These are phyloP conservation scores for Globisporangium takayamanum DNA, from an alignment of 352 stramenopile genomes.

Conservation along the genomic window DNA sequence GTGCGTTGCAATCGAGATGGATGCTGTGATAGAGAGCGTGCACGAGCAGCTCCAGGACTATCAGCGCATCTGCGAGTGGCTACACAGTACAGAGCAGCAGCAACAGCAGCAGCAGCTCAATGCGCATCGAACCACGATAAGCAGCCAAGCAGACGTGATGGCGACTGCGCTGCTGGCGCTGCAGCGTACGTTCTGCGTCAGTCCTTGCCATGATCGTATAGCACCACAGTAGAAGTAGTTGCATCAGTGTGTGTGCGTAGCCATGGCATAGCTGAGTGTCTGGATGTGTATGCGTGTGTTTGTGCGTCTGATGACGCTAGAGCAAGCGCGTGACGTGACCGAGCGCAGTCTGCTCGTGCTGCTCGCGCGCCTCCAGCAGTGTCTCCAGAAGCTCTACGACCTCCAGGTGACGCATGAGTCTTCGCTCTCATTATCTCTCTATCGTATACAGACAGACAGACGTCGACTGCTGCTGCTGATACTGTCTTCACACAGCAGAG, in stretches of 20 bases:
- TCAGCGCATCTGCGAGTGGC: constrained; percentile 11
- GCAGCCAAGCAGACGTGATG: constrained; percentile 3
- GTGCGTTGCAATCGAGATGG: constrained; percentile 26
- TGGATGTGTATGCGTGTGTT: not conserved
- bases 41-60: constrained; percentile 32
- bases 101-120: not conserved
- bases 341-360: constrained; percentile 13
- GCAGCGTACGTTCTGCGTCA: constrained; percentile 15
- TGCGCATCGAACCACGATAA: not conserved
- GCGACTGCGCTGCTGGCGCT: constrained; percentile 24
- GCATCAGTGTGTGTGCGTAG: not conserved
- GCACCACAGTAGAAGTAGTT: not conserved
- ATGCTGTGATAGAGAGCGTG: constrained; percentile 20
- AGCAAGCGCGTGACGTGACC: constrained; percentile 8
- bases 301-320: not conserved
- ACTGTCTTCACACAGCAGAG: too few relatives aligned
- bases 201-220: too few relatives aligned
- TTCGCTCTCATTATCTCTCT: too few relatives aligned
- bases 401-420: constrained; percentile 12
- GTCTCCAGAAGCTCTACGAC: constrained; percentile 13
- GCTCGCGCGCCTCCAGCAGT: constrained; percentile 12
- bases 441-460: too few relatives aligned
- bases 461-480: too few relatives aligned
- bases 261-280: not conserved
- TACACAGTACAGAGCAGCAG: not conserved